Conservation (phyloP, 306 rosid genomes). For the Dryas alaskensis region DNA sequence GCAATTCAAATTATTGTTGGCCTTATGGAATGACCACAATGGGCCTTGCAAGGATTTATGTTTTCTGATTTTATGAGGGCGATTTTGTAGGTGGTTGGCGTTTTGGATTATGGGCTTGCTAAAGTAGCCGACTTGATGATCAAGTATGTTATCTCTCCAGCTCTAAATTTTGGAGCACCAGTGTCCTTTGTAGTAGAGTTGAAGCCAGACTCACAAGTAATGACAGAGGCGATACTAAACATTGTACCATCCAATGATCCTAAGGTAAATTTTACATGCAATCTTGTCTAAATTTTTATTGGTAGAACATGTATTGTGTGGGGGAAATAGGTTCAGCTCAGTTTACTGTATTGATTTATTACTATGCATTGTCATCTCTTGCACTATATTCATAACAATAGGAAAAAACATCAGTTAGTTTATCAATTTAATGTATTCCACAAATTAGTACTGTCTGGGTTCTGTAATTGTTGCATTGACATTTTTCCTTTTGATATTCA, state of each 20-base stretch:
- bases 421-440: neutral
- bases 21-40: neutral
- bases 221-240: constrained; percentile 46
- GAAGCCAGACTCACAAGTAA: constrained; percentile 38
- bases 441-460: neutral
- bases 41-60: neutral
- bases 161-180: constrained; percentile 45
- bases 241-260: constrained; percentile 47
- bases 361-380: neutral
- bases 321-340: neutral
- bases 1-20: neutral
- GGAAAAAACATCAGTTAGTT: neutral
- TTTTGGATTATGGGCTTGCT: constrained; percentile 85
- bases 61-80: constrained; percentile 2
- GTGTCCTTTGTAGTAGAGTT: constrained; percentile 56
- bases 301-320: neutral
- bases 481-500: constrained; percentile 36
- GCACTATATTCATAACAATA: neutral
- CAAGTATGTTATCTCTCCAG: constrained; percentile 60
- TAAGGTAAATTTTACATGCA: constrained; percentile 41
- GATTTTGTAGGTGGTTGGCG: constrained; percentile 60
- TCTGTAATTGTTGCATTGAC: constrained; percentile 19
- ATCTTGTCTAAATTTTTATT: constrained; percentile 2
- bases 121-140: constrained; percentile 85
- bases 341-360: neutral